Evolutionary conservation across 768 basidiomycete genomes (phyloP).

Genomic region (Tylopilus sp.): DNA sequence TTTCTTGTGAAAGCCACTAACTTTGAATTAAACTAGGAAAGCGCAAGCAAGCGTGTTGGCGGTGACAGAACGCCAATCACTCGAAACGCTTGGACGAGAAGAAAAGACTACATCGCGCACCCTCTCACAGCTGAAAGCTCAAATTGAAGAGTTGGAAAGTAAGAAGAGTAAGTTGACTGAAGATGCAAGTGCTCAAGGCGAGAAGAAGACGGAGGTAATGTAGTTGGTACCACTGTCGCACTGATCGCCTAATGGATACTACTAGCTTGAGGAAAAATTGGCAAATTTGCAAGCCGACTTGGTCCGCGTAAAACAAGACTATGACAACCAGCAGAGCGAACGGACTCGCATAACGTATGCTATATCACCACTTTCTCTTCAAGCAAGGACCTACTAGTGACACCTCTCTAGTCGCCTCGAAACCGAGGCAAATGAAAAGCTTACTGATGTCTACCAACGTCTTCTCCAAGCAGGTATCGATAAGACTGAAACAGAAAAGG

Average conservation of each 20-base stretch:
- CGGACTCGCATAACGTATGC: slow-evolving; percentile 68
- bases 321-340: slow-evolving; percentile 85
- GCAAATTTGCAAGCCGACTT: slow-evolving; percentile 56
- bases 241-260: background rate
- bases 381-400: background rate
- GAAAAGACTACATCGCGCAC: slow-evolving; percentile 70
- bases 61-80: slow-evolving; percentile 80
- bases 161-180: slow-evolving; percentile 53
- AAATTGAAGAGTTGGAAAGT: slow-evolving; percentile 59
- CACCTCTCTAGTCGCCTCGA: slow-evolving; percentile 68
- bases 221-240: too few relatives aligned
- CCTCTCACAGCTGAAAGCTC: slow-evolving; percentile 63
- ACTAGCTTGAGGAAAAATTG: slow-evolving; percentile 58
- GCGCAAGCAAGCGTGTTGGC: slow-evolving; percentile 74
- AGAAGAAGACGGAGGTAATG: slow-evolving; percentile 56
- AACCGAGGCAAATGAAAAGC: slow-evolving; percentile 88
- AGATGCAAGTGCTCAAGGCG: slow-evolving; percentile 47
- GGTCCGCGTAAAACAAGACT: slow-evolving; percentile 64
- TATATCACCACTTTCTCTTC: background rate
- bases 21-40: slow-evolving; percentile 49
- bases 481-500: slow-evolving; percentile 80
- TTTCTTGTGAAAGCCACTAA: slow-evolving; percentile 4
- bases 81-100: slow-evolving; percentile 78
- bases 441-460: slow-evolving; percentile 76
- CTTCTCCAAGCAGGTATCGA: slow-evolving; percentile 90